Conservation (phyloP, 768 basidiomycete genomes). For the Mycena alexandri region DNA sequence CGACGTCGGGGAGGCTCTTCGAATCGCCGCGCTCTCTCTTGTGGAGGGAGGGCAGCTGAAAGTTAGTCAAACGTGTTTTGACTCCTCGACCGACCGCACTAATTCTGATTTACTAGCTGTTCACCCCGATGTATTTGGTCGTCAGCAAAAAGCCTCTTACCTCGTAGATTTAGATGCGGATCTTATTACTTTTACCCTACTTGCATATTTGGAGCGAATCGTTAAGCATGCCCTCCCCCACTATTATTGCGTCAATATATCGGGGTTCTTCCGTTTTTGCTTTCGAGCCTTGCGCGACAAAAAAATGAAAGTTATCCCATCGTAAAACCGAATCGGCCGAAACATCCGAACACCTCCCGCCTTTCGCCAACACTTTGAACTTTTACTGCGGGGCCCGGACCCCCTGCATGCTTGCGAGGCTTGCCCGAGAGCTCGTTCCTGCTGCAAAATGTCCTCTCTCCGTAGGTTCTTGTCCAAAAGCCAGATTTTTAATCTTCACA, state of each 20-base stretch:
- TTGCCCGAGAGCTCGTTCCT: slow-evolving; percentile 25
- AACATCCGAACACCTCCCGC: too few species aligned
- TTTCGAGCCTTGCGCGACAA: neutral
- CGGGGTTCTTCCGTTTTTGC: too few species aligned
- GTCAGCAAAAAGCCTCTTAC: slow-evolving; percentile 43
- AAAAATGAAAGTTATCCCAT: too few species aligned
- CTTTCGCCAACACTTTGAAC: too few species aligned
- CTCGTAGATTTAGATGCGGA: slow-evolving; percentile 1
- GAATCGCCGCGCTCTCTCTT: slow-evolving; percentile 64
- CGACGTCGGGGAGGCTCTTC: slow-evolving; percentile 90
- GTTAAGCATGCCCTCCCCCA: neutral
- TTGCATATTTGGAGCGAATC: slow-evolving; percentile 1
- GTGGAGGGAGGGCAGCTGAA: slow-evolving; percentile 90
- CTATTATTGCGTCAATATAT: neutral
- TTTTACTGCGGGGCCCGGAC: neutral
- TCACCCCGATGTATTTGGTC: slow-evolving; percentile 73
- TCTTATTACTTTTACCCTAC: slow-evolving; percentile 1
- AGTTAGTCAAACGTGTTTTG: slow-evolving; percentile 69
- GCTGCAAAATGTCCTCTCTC: slow-evolving; percentile 21
- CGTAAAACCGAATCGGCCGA: neutral
- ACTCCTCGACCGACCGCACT: neutral
- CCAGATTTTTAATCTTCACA: neutral
- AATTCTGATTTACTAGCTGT: slow-evolving; percentile 54
- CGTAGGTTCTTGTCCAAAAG: neutral
- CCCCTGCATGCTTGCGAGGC: slow-evolving; percentile 30